These are phyloP conservation scores for Phlebiopsis gigantea DNA, from an alignment of 768 basidiomycete species.

Conservation along the genomic window DNA sequence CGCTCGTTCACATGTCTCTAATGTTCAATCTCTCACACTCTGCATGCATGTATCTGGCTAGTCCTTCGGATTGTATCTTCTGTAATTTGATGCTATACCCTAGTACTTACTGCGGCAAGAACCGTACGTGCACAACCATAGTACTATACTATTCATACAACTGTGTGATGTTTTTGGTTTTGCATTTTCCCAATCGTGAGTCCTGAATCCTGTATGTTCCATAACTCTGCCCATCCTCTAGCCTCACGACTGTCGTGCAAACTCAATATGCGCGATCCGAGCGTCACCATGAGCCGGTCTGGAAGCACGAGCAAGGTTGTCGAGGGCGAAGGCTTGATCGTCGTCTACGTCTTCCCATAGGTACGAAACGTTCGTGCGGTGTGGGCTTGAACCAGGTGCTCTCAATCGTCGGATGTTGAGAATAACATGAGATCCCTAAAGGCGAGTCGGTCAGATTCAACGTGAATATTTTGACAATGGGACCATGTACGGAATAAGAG, in stretches of 20 bases:
- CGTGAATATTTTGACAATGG: not conserved
- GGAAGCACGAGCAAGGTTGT: not conserved
- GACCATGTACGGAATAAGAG: slow-evolving; percentile 2
- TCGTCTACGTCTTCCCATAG: not conserved
- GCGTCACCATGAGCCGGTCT: not conserved
- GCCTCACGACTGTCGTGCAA: not conserved
- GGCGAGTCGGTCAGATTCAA: not conserved
- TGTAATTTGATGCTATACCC: slow-evolving; percentile 17
- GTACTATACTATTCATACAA: not conserved
- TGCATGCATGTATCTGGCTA: slow-evolving; percentile 15
- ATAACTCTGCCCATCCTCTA: no score
- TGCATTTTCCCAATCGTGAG: no score
- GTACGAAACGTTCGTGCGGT: not conserved
- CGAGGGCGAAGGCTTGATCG: not conserved
- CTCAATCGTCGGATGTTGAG: slow-evolving; percentile 7
- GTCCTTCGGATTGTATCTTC: slow-evolving; percentile 12
- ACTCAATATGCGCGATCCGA: not conserved
- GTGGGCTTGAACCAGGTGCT: not conserved
- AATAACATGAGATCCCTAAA: slow-evolving; percentile 3
- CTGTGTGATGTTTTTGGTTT: no score
- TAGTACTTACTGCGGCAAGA: slow-evolving; percentile 7
- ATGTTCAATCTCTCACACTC: not conserved
- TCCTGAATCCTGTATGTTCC: no score
- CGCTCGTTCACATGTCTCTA: not conserved
- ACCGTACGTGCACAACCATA: not conserved